Evolutionary conservation across 192 early-diverging fungal species (phyloP).

Genomic region (Endogone sp.): DNA sequence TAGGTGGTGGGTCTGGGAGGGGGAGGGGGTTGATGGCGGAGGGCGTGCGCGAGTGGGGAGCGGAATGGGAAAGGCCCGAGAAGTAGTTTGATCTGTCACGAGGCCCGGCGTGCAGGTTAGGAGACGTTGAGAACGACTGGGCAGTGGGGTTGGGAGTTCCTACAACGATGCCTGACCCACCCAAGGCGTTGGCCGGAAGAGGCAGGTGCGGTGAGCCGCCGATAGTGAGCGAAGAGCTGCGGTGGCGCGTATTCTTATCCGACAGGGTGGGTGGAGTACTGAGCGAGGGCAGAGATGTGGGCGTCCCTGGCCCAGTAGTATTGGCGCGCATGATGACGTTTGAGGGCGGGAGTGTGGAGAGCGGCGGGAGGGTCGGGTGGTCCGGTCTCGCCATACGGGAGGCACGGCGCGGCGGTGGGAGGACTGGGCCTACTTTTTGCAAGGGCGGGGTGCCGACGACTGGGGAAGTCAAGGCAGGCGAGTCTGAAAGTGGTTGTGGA

Average conservation of each 20-base stretch:
- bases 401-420: neutral
- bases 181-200: too few relatives aligned
- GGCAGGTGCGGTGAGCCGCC: neutral
- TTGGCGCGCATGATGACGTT: neutral
- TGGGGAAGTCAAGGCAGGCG: neutral
- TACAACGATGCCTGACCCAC: neutral
- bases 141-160: neutral
- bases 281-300: neutral
- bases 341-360: neutral
- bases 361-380: neutral
- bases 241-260: neutral
- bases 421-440: neutral
- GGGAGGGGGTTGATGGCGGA: neutral
- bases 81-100: neutral
- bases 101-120: neutral
- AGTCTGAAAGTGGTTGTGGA: neutral
- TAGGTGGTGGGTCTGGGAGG: neutral
- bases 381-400: neutral
- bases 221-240: neutral
- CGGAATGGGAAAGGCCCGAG: too few relatives aligned
- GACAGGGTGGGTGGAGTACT: too few relatives aligned
- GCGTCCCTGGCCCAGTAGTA: neutral
- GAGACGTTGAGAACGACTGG: neutral
- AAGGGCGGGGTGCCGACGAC: neutral
- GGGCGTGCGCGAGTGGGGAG: too few relatives aligned